A percentile compares a stretch with the other conserved stretches of the same genome.
Conservation (phyloP, 225 moss, liverwort and hornwort genomes). For the Antitrichia curtipendula region DNA sequence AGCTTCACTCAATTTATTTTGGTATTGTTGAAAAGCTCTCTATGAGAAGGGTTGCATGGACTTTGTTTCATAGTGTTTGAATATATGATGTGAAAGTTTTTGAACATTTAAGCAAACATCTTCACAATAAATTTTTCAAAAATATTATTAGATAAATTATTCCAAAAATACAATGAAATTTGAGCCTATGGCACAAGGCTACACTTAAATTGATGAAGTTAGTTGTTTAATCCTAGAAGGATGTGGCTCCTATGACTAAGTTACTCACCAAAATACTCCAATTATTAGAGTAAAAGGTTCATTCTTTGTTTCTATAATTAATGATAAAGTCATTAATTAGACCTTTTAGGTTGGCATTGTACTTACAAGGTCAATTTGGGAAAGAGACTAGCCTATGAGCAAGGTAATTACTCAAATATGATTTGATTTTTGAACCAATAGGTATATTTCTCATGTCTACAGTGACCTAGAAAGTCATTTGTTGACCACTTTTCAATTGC, state of each 20-base stretch:
- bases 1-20: too few relatives aligned
- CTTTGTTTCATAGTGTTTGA: too few relatives aligned
- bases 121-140: too few relatives aligned
- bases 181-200: too few relatives aligned
- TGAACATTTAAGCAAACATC: too few relatives aligned
- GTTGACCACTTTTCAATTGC: rapidly evolving
- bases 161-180: too few relatives aligned
- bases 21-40: too few relatives aligned
- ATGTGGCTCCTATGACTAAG: rapidly evolving
- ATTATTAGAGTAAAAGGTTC: background rate
- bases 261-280: background rate
- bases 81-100: too few relatives aligned
- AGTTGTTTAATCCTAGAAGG: background rate
- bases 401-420: rapidly evolving
- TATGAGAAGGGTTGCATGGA: too few relatives aligned
- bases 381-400: rapidly evolving
- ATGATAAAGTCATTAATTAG: background rate
- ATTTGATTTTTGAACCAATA: background rate
- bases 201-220: too few relatives aligned
- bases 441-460: background rate
- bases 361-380: rapidly evolving
- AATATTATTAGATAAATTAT: too few relatives aligned
- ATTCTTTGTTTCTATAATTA: background rate
- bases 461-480: rapidly evolving
- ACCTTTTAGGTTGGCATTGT: rapidly evolving